Conservation (phyloP, 140 eudicot species). For the Ambrosia hybrid region DNA sequence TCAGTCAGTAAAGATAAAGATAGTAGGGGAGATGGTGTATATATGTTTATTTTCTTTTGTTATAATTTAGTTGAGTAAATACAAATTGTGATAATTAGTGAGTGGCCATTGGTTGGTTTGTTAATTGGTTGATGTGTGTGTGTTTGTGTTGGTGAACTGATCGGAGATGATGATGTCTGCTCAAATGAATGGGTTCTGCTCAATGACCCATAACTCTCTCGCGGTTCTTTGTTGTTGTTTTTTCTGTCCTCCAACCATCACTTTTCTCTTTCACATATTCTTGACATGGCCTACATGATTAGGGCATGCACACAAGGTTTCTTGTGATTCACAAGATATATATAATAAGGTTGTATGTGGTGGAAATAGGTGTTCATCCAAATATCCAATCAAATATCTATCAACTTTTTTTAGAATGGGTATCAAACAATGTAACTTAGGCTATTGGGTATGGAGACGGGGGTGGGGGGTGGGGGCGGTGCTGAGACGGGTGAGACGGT, state of each 20-base stretch:
- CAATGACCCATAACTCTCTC: constrained; percentile 35
- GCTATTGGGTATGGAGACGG: too few relatives aligned
- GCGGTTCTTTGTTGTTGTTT: constrained; percentile 26
- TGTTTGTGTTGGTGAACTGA: constrained; percentile 29
- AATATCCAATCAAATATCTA: too few relatives aligned
- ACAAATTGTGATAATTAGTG: constrained; percentile 27
- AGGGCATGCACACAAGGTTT: not conserved
- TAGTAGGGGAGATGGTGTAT: not conserved
- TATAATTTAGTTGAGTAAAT: not conserved
- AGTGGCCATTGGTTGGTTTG: constrained; percentile 26
- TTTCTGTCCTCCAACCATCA: constrained; percentile 19
- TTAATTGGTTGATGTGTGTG: constrained; percentile 14
- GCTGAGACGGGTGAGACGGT: too few relatives aligned
- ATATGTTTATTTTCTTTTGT: constrained; percentile 20
- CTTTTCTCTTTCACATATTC: constrained; percentile 6
- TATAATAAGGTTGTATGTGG: not conserved
- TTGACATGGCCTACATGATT: not conserved
- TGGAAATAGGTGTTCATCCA: too few relatives aligned
- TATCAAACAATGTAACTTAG: too few relatives aligned
- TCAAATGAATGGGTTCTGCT: constrained; percentile 47
- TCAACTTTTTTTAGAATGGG: too few relatives aligned
- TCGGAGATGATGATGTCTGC: constrained; percentile 48
- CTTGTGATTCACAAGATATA: not conserved
- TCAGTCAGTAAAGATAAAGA: constrained; percentile 15
- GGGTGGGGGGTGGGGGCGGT: too few relatives aligned